These are phyloP conservation scores for Gastrolobium bilobum DNA, from an alignment of 306 rosid genomes.

Conservation along the genomic window DNA sequence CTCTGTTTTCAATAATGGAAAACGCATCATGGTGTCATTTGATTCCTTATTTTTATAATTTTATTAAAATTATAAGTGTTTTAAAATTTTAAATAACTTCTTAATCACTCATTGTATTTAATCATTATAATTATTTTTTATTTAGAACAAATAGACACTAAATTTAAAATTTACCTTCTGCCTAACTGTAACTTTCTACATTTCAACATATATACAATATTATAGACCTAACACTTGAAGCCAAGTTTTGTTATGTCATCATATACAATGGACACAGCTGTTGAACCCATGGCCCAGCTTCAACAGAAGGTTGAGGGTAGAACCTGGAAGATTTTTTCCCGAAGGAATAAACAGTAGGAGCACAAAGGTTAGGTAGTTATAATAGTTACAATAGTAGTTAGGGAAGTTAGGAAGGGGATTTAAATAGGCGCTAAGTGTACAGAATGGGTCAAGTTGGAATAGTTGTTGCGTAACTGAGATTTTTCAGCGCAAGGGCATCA, in stretches of 20 bases:
- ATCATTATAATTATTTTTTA: not conserved
- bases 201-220: not conserved
- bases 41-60: constrained; percentile 16
- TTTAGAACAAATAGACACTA: not conserved
- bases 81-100: not conserved
- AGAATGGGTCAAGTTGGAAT: too few species aligned
- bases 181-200: not conserved
- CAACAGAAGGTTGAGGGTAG: too few species aligned
- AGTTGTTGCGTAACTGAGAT: too few species aligned
- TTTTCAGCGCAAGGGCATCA: too few species aligned
- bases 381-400: too few species aligned
- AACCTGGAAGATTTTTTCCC: too few species aligned
- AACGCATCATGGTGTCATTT: constrained; percentile 11
- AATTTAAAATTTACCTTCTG: not conserved
- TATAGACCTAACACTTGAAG: not conserved
- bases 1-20: constrained; percentile 3
- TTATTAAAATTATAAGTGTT: not conserved
- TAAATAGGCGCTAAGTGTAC: too few species aligned
- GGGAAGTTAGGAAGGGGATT: too few species aligned
- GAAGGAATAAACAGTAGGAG: too few species aligned
- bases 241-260: not conserved
- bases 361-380: too few species aligned
- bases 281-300: too few species aligned
- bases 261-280: not conserved
- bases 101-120: not conserved